Evolutionary conservation across 441 rosid species (phyloP).

Genomic region (Jatropha podagrica): DNA sequence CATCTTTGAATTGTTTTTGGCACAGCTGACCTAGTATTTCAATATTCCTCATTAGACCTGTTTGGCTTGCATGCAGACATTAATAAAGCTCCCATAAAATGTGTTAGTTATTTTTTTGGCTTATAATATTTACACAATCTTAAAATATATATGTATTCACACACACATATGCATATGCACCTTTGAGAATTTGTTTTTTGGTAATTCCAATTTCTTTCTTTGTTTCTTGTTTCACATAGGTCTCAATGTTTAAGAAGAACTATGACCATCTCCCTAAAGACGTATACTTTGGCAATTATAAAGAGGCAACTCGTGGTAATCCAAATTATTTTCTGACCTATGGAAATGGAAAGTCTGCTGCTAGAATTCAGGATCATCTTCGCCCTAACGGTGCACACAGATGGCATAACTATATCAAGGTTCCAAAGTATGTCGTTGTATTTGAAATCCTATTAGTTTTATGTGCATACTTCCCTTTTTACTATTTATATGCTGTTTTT

Average conservation of each 20-base stretch:
- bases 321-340: conserved; percentile 88
- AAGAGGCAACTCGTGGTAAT: conserved; percentile 79
- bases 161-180: no score
- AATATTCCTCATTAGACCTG: neutral
- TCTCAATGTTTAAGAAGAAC: conserved; percentile 92
- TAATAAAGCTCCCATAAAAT: no score
- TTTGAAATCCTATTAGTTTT: conserved; percentile 4
- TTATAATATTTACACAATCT: neutral
- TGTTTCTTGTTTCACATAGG: conserved; percentile 40
- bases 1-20: neutral
- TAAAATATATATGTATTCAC: no score
- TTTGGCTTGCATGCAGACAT: neutral
- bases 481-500: neutral
- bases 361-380: conserved; percentile 82
- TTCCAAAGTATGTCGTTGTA: conserved; percentile 51
- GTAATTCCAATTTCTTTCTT: neutral
- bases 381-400: conserved; percentile 97
- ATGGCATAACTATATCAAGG: conserved; percentile 91
- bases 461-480: neutral
- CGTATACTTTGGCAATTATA: conserved; percentile 81
- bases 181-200: neutral
- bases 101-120: neutral
- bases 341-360: conserved; percentile 95
- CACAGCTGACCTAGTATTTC: neutral
- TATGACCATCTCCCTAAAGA: conserved; percentile 84